A percentile compares a stretch with the other conserved stretches of the same genome.
These are phyloP conservation scores for Suillus discolor DNA, from an alignment of 768 basidiomycete genomes.

Conservation along the genomic window DNA sequence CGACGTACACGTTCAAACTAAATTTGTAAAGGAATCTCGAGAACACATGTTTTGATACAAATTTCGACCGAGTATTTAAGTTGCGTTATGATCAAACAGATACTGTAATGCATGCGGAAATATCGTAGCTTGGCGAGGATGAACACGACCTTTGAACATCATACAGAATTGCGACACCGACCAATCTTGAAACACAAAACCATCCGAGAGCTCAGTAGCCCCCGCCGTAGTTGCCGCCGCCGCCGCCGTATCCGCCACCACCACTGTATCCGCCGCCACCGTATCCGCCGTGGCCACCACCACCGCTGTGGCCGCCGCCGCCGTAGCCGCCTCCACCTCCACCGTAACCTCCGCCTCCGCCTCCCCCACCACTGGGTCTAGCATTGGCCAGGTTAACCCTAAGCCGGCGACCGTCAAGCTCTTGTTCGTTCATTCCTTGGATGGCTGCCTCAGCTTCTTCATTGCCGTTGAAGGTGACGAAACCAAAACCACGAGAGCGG, in stretches of 20 bases:
- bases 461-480: slow-evolving; percentile 42
- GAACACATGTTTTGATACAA: slow-evolving; percentile 4
- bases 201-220: background rate
- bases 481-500: slow-evolving; percentile 60
- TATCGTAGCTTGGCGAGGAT: slow-evolving; percentile 2
- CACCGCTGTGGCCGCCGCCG: slow-evolving; percentile 14
- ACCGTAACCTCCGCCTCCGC: slow-evolving; percentile 15
- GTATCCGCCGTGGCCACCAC: slow-evolving; percentile 15
- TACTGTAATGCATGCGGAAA: slow-evolving; percentile 9
- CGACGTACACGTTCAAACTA: background rate
- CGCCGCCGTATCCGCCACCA: slow-evolving; percentile 19
- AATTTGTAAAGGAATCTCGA: background rate
- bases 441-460: slow-evolving; percentile 50
- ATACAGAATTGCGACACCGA: slow-evolving; percentile 8
- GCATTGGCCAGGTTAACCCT: slow-evolving; percentile 48
- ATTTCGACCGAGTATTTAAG: slow-evolving; percentile 5
- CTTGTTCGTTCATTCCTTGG: slow-evolving; percentile 47
- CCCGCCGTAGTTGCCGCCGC: slow-evolving; percentile 12
- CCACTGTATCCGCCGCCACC: slow-evolving; percentile 23
- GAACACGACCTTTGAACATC: slow-evolving; percentile 6
- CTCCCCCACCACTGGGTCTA: slow-evolving; percentile 31
- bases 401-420: slow-evolving; percentile 56
- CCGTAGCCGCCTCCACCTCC: slow-evolving; percentile 15
- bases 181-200: background rate
- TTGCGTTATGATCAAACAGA: slow-evolving; percentile 6